Evolutionary conservation across 164 flowering plant genomes (phyloP), one percentile per base, ranked within the genome.

Genomic region (Vitis rotundifolia): DNA sequence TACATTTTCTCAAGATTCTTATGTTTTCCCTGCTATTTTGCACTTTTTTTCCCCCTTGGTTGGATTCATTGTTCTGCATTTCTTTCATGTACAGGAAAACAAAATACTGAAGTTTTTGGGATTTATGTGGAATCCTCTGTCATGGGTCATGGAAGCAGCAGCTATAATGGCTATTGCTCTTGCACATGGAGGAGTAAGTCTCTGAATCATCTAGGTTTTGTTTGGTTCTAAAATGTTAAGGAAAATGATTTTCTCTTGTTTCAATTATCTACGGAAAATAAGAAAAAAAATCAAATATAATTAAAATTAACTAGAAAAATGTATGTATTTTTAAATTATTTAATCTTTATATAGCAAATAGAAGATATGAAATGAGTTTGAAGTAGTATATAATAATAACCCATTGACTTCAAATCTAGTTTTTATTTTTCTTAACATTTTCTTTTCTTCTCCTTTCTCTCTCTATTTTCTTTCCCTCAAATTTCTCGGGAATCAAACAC

Each of bases 61-160:
- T 18, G 29, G 26, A 22, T 19, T 54, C 49, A 22, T 64, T 47
- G 19, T 31, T 66, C 59, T 49, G 22, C 37, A 37, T 26, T 52
- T 53, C 19, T 29, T 63, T 22, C 44, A 15, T 59, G 12, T 31
- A 47, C 71, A 88, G 92, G 95, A 89, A 76, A 87, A 81, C 60
- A 90, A 90, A 73, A 13, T 90, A 44, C 65, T 90, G 44, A 90
- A 90, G 75, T 90, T 88, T 67, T 77, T 90, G 78, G 91, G 92
- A 1, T 90, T 88, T 69, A 88, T 88, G 95, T 89, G 95, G 92
- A 90, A 90, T 74, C 92, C 92, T 70, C 69, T 90, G 12, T 90
- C 94, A 72, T 89, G 90, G 92, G 92, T 88, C 61, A 89, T 89
- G 93, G 93, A 89, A 79, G 89, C 87, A 19, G 94, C 94, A 28